phyloP scores from a whole-genome alignment of 2,329 filamentous ascomycete genomes.

The Fusarium sp. region DNA sequence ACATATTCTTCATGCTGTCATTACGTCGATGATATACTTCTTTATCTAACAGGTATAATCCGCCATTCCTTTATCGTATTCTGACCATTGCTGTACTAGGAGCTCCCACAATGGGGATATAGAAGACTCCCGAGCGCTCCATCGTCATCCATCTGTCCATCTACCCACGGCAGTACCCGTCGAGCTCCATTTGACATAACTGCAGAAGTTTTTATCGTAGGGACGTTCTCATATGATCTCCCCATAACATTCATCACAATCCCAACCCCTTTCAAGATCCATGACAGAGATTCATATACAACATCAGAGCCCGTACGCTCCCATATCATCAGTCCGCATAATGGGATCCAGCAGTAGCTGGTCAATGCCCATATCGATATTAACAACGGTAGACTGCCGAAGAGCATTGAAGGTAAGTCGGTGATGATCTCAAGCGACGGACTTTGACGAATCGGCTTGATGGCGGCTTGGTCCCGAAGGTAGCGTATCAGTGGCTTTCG shows the following conservation, averaged over 20 bases:
- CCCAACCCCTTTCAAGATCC: conserved; percentile 2
- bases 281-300: conserved; percentile 20
- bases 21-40: conserved; percentile 1
- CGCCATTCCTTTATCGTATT: conserved; percentile 7
- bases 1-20: background rate
- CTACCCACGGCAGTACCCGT: conserved; percentile 20
- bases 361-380: conserved; percentile 35
- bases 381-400: conserved; percentile 24
- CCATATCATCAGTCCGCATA: conserved; percentile 35
- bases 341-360: conserved; percentile 36
- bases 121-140: conserved; percentile 22
- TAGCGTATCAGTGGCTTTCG: conserved; percentile 26
- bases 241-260: background rate
- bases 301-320: conserved; percentile 32
- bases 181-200: conserved; percentile 17
- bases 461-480: conserved; percentile 23
- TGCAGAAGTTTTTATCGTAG: background rate
- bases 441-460: conserved; percentile 27
- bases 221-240: background rate
- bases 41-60: background rate
- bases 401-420: conserved; percentile 33
- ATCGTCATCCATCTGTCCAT: conserved; percentile 21
- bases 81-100: background rate
- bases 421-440: conserved; percentile 24
- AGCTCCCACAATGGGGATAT: conserved; percentile 13